Evolutionary conservation across 495 filamentous ascomycete genomes (phyloP).

Genomic region (Penicillium daleae): DNA sequence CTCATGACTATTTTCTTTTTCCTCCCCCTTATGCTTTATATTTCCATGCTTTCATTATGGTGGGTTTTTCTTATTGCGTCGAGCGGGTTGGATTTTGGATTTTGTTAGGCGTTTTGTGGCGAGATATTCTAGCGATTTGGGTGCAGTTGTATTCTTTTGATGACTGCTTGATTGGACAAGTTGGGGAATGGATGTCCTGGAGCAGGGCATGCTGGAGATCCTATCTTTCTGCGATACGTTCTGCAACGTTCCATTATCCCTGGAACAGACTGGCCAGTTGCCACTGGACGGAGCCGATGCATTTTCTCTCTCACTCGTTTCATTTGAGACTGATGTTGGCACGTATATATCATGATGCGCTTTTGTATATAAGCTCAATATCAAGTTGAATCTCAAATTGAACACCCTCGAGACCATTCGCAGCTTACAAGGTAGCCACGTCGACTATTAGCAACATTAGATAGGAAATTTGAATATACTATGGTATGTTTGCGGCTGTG

Average conservation of each 20-base stretch:
- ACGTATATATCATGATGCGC: not conserved
- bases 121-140: not conserved
- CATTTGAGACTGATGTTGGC: not conserved
- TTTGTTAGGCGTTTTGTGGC: not conserved
- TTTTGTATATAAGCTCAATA: not conserved
- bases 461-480: too few relatives aligned
- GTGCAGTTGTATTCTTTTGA: not conserved
- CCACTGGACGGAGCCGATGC: not conserved
- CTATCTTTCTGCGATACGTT: too few relatives aligned
- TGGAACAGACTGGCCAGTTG: not conserved
- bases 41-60: constrained; percentile 1
- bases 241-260: not conserved
- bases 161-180: not conserved
- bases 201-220: not conserved
- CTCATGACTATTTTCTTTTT: constrained; percentile 42
- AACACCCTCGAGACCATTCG: not conserved
- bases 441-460: too few relatives aligned
- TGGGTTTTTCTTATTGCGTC: not conserved
- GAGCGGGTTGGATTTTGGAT: not conserved
- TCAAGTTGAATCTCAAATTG: constrained; percentile 1
- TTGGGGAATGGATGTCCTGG: not conserved
- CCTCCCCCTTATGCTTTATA: constrained; percentile 17
- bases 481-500: too few relatives aligned
- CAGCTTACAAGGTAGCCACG: too few relatives aligned
- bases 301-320: not conserved